Conservation (phyloP, 108 stramenopile species). For the Chaetoceros tenuissimus region DNA sequence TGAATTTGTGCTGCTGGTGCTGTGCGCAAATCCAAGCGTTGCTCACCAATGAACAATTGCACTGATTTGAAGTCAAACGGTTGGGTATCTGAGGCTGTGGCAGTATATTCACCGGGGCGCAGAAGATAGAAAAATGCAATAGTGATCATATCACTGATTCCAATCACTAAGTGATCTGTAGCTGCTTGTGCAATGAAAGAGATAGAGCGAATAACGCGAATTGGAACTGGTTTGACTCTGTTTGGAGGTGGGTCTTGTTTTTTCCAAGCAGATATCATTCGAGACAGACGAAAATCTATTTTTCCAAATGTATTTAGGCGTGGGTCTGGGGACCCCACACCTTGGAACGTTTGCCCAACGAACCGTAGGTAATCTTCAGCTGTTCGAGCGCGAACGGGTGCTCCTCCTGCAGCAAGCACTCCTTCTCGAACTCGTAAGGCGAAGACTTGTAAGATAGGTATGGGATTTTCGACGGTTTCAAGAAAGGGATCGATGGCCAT, state of each 20-base stretch:
- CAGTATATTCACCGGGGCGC: slow-evolving; percentile 31
- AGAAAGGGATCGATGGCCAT: slow-evolving; percentile 18
- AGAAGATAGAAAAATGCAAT: slow-evolving; percentile 44
- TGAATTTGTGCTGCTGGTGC: slow-evolving; percentile 2
- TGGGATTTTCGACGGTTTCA: slow-evolving; percentile 9
- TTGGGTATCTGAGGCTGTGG: slow-evolving; percentile 2
- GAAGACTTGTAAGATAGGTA: slow-evolving; percentile 32
- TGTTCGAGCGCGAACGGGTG: no score
- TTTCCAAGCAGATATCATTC: slow-evolving; percentile 16
- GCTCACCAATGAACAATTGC: slow-evolving; percentile 10
- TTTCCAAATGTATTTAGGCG: slow-evolving; percentile 10
- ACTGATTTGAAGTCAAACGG: slow-evolving; percentile 17
- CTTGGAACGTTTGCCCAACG: slow-evolving; percentile 17
- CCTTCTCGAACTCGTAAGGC: slow-evolving; percentile 15
- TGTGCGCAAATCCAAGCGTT: neutral
- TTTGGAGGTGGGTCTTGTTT: slow-evolving; percentile 29
- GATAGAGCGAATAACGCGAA: slow-evolving; percentile 10
- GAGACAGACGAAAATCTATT: slow-evolving; percentile 11
- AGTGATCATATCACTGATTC: slow-evolving; percentile 26
- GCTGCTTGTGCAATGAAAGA: neutral
- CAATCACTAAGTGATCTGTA: slow-evolving; percentile 1
- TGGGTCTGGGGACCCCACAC: slow-evolving; percentile 19
- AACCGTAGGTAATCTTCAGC: slow-evolving; percentile 12
- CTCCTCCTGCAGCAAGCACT: slow-evolving; percentile 11
- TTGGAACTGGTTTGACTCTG: slow-evolving; percentile 38